Base-by-base conservation (phyloP, 1,139 yeast species). In the Schizosaccharomyces versatilis region DNA sequence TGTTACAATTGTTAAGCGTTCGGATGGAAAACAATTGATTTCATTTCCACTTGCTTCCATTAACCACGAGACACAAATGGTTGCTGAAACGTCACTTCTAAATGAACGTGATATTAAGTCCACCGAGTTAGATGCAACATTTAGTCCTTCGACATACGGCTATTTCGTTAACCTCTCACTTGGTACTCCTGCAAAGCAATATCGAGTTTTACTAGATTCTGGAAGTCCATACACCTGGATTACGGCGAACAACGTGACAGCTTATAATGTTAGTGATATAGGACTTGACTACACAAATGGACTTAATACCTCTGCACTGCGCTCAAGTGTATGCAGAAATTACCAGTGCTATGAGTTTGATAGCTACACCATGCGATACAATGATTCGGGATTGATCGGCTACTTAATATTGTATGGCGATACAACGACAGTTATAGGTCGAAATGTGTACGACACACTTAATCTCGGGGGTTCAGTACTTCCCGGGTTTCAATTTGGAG, bases 181-280 rank as follows among this genome's bases (percentile, higher is more conserved):
- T 32, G 49, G 49, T 10, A 12, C 14, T 5, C 19, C 19, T 17
- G 32, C 19, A 14, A 44, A 14, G 19, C 14, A 24, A 7, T 44
- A 14, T 12, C 32, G 14, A 5, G 47, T 55, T 39, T 48, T 53
- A 14, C 54, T 55, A 39, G 57, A 55, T 41, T 53, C 57, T 15
- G 57, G 57, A 3, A 53, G 55, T 24, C 57, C 57, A 10, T 48
- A 53, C 38, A 55, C 57, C 17, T 55, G 57, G 57, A 55, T 53
- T 6, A 55, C 54, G 14, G 57, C 57, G 3, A 41, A 19, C 14
- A 55, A 55, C 14, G 19, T 55, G 7, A 49, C 57, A 19, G 52
- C 53, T 38, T 53, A 47, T 12, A 53, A 53, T 6, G 55, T 36
- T 24, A 19, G 38, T 7, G 49, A 44, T 10, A 17, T 44, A 10